phyloP scores from a whole-genome alignment of 2,329 filamentous ascomycete genomes.

The Epichloe gansuensis region DNA sequence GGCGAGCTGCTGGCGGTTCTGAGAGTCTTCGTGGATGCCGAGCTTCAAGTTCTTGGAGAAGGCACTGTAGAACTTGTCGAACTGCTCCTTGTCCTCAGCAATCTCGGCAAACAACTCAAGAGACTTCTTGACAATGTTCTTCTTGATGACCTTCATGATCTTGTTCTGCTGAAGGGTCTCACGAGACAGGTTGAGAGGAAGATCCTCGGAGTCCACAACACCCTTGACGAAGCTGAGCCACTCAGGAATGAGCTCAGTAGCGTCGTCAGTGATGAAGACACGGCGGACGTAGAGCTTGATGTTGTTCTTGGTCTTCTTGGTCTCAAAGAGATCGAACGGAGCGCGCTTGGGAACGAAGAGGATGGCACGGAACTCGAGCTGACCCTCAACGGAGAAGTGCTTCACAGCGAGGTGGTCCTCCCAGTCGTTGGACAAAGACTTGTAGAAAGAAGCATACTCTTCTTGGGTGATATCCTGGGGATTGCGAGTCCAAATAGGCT shows the following conservation, averaged over 20 bases:
- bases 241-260: conserved; percentile 96
- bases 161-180: conserved; percentile 99
- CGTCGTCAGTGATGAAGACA: conserved; percentile 99
- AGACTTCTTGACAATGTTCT: conserved; percentile 99
- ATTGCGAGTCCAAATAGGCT: conserved; percentile 99
- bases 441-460: conserved; percentile 99
- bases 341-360: conserved; percentile 99
- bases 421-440: conserved; percentile 99
- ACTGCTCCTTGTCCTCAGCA: conserved; percentile 98
- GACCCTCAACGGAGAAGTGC: conserved; percentile 99
- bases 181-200: conserved; percentile 98
- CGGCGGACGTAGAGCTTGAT: conserved; percentile 99
- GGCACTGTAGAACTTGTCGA: conserved; percentile 99
- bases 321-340: conserved; percentile 99
- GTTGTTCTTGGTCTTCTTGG: conserved; percentile 99
- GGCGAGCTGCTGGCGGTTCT: conserved; percentile 85
- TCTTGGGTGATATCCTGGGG: conserved; percentile 87
- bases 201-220: conserved; percentile 99
- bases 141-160: conserved; percentile 99
- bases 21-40: conserved; percentile 97
- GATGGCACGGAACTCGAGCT: conserved; percentile 99
- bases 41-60: conserved; percentile 99
- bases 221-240: conserved; percentile 99
- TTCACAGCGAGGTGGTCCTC: conserved; percentile 99
- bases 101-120: conserved; percentile 99